Evolutionary conservation across 805 yeast genomes (phyloP), one percentile per base, ranked within the genome.

Genomic region (Hanseniaspora clermontiae): DNA sequence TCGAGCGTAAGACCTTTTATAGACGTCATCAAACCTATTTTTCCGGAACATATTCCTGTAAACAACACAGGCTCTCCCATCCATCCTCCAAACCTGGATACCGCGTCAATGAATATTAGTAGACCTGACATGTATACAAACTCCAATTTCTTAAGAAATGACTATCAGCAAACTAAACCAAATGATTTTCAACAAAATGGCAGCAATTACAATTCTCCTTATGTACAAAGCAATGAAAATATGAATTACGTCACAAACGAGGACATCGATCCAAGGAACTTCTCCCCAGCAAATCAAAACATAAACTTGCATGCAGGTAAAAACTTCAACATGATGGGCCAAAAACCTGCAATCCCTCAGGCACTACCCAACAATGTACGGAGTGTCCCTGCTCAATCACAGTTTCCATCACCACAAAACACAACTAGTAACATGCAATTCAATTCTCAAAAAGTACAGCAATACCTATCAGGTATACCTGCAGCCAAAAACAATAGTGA

Each of bases 41-140:
- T 61, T 8, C 64, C 66, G 14, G 57, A 53, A 32, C 24, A 19
- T 6, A 39, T 31, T 39, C 27, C 37, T 11, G 55, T 58, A 12
- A 54, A 58, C n/a, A 53, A 31, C 7, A 11, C 58, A 29, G 68
- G 64, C 40, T 62, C 59, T 39, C 66, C 63, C 43, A 67, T 63
- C 55, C 66, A 63, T 34, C 67, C 61, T 36, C 61, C 60, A 24
- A 67, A 19, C 6, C 17, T 34, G 9, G 49, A 46, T 46, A 1
- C n/a, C 11, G 17, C 8, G 5, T 31, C 39, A 31, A 32, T 46
- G 49, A 59, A 49, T 63, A 42, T 29, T 49, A 60, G 19, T 63
- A 58, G 38, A 40, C 47, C 32, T 45, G 48, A 38, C 49, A 46
- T 49, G 54, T 48, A 31, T 48, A 36, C 39, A 49, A 50, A 37